Evolutionary conservation across 345 rosid genomes (phyloP).

Genomic region (Toxicodendron radicans): DNA sequence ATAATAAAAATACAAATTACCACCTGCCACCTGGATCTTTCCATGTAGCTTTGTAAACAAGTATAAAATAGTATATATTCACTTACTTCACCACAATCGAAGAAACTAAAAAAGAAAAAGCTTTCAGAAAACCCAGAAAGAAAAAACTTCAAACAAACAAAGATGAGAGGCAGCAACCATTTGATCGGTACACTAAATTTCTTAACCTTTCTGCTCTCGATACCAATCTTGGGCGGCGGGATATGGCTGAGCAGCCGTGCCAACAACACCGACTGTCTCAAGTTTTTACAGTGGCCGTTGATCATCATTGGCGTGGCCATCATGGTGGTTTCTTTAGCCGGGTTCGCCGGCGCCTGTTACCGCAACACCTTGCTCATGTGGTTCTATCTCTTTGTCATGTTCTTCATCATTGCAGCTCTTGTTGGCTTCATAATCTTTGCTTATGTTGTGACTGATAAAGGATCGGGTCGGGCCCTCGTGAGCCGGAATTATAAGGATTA

Average conservation of each 20-base stretch:
- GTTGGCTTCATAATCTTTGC: slow-evolving; percentile 86
- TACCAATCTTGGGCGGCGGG: slow-evolving; percentile 93
- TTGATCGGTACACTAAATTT: slow-evolving; percentile 80
- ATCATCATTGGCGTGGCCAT: slow-evolving; percentile 73
- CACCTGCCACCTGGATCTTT: background rate
- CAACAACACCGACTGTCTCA: slow-evolving; percentile 82
- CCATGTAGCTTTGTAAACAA: background rate
- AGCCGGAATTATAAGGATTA: slow-evolving; percentile 71
- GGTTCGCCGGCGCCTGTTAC: slow-evolving; percentile 89
- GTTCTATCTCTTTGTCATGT: slow-evolving; percentile 82
- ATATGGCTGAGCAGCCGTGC: slow-evolving; percentile 96
- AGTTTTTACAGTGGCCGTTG: slow-evolving; percentile 94
- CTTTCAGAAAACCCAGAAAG: background rate
- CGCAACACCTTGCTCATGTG: slow-evolving; percentile 75
- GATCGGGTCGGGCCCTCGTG: slow-evolving; percentile 51
- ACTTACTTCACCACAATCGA: background rate
- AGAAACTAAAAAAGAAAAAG: background rate
- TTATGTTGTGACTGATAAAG: slow-evolving; percentile 83
- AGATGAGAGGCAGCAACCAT: slow-evolving; percentile 80
- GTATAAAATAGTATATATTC: no score
- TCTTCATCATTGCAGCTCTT: slow-evolving; percentile 79
- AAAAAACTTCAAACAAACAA: background rate
- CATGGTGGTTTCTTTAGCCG: slow-evolving; percentile 81
- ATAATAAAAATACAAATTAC: background rate
- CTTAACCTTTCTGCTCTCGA: slow-evolving; percentile 78